These are phyloP conservation scores for Lactarius sp. DNA, from an alignment of 768 basidiomycete species.

Conservation along the genomic window DNA sequence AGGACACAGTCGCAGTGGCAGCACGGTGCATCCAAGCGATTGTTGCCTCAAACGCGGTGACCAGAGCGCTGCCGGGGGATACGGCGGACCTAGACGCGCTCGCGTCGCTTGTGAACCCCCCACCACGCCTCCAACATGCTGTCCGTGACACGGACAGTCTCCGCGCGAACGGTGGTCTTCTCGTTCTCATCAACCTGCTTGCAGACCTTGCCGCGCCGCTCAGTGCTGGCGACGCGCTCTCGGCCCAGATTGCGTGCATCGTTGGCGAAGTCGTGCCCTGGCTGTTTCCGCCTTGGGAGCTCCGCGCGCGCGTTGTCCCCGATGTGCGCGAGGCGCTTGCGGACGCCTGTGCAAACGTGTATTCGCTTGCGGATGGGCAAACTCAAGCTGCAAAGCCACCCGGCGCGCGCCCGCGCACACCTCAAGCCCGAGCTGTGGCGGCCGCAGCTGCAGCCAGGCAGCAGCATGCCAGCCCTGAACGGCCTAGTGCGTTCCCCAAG, in stretches of 20 bases:
- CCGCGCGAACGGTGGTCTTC: constrained; percentile 3
- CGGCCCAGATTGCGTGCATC: constrained; percentile 6
- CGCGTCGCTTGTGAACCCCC: not conserved
- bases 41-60: constrained; percentile 12
- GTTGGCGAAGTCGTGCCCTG: constrained; percentile 2
- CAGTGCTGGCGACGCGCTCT: not conserved
- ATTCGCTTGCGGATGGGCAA: not conserved
- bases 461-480: not conserved
- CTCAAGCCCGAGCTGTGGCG: not conserved
- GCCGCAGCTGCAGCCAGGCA: not conserved
- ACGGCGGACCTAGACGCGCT: not conserved
- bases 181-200: constrained; percentile 3
- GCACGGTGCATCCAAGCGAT: constrained; percentile 8
- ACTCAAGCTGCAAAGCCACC: not conserved
- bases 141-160: constrained; percentile 2
- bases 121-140: not conserved
- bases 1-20: not conserved
- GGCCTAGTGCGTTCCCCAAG: not conserved
- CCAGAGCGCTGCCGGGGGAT: not conserved
- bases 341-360: not conserved
- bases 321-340: not conserved
- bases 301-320: not conserved
- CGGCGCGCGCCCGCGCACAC: not conserved
- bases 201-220: constrained; percentile 1
- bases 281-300: constrained; percentile 6